Percentiles rank a stretch among this genome's conserved stretches.
These are phyloP conservation scores for Hypoxylon cercidicola DNA, from an alignment of 495 filamentous ascomycete species.

Conservation along the genomic window DNA sequence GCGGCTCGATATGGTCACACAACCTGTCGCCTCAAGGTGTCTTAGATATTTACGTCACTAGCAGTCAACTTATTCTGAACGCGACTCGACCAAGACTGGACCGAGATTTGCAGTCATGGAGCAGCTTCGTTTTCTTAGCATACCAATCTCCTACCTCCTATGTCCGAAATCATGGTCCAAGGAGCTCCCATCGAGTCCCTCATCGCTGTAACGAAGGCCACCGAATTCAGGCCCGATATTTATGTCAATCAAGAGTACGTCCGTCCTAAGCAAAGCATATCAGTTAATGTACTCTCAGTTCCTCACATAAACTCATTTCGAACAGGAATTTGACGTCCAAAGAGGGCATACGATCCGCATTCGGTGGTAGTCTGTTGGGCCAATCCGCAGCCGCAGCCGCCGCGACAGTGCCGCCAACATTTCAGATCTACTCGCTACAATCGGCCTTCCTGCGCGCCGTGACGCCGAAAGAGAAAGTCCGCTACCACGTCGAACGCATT, in stretches of 20 bases:
- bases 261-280: background rate
- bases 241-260: background rate
- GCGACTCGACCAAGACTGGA: no score
- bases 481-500: conserved; percentile 2
- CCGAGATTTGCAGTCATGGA: no score
- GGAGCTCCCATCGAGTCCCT: background rate
- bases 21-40: no score
- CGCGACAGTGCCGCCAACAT: background rate
- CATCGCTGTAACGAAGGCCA: background rate
- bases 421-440: conserved; percentile 1
- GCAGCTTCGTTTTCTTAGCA: no score
- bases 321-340: background rate
- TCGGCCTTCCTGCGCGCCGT: background rate
- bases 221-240: background rate
- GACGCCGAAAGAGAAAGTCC: background rate
- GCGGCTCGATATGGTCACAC: no score
- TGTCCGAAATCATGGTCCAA: background rate
- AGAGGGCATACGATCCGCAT: background rate
- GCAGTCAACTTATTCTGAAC: no score
- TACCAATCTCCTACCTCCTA: no score
- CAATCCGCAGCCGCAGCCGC: conserved; percentile 1
- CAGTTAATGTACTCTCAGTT: background rate
- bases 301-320: background rate
- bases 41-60: no score
- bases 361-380: background rate